Conservation (phyloP, 139 green algal species). For the Yamagishiella unicocca region DNA sequence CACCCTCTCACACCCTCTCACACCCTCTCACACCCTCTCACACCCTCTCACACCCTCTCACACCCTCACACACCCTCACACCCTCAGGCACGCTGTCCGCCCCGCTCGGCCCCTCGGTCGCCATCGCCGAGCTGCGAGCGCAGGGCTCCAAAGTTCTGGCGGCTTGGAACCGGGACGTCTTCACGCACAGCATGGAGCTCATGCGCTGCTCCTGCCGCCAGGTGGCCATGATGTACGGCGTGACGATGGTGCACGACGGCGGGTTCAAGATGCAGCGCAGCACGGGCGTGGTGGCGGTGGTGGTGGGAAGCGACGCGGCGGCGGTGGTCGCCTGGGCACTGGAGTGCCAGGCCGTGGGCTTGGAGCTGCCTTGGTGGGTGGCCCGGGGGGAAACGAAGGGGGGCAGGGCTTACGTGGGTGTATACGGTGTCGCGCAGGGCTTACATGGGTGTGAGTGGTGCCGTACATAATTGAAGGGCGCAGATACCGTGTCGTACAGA, state of each 20-base stretch:
- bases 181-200: background rate
- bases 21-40: too few species aligned
- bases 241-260: background rate
- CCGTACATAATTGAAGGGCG: too few species aligned
- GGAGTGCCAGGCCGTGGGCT: background rate
- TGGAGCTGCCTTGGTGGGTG: slow-evolving; percentile 1
- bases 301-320: background rate
- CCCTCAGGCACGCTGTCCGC: background rate
- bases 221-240: background rate
- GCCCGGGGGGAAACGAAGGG: too few species aligned
- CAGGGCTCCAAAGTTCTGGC: background rate
- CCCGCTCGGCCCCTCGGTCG: background rate
- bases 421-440: too few species aligned
- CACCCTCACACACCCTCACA: too few species aligned
- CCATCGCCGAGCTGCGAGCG: background rate
- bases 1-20: too few species aligned
- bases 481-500: too few species aligned
- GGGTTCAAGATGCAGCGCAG: background rate
- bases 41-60: too few species aligned
- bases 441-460: too few species aligned
- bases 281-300: background rate
- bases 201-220: background rate
- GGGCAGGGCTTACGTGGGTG: too few species aligned
- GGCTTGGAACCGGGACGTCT: background rate
- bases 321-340: background rate